phyloP scores from a whole-genome alignment of 129 eudicot genomes.

The Centaurea solstitialis region DNA sequence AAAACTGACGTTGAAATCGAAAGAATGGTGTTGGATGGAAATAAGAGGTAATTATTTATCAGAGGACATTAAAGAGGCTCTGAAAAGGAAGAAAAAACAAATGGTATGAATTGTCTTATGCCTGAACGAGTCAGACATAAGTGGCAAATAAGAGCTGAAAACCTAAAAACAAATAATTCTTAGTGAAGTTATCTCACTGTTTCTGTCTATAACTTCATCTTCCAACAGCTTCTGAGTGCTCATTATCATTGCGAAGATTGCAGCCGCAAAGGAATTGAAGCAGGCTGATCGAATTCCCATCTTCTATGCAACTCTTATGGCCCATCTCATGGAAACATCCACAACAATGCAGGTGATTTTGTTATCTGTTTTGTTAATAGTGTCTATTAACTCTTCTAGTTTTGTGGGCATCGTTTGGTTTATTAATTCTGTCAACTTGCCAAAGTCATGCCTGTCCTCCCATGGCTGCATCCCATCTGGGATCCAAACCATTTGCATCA shows the following conservation, averaged over 20 bases:
- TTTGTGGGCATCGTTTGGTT: conserved; percentile 26
- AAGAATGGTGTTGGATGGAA: too few relatives aligned
- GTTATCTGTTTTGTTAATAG: conserved; percentile 22
- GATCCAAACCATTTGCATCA: conserved; percentile 35
- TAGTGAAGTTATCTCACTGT: not conserved
- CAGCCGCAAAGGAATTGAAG: conserved; percentile 42
- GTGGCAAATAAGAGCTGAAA: too few relatives aligned
- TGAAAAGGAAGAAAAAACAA: too few relatives aligned
- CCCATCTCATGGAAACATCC: conserved; percentile 48
- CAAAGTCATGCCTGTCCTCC: conserved; percentile 46
- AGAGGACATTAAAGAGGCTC: too few relatives aligned
- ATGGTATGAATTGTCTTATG: too few relatives aligned
- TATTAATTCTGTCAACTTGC: conserved; percentile 17
- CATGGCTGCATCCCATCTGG: conserved; percentile 55
- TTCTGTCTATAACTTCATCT: conserved; percentile 34
- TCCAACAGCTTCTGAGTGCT: conserved; percentile 43
- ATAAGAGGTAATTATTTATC: too few relatives aligned
- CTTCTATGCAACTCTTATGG: conserved; percentile 38
- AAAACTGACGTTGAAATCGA: too few relatives aligned
- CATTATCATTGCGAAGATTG: conserved; percentile 15
- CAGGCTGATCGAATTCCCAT: conserved; percentile 33
- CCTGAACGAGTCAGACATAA: too few relatives aligned
- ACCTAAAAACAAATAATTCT: too few relatives aligned
- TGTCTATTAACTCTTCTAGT: conserved; percentile 39
- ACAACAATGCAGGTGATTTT: conserved; percentile 49